Conservation (phyloP, 129 eudicot genomes). For the Centaurea solstitialis region DNA sequence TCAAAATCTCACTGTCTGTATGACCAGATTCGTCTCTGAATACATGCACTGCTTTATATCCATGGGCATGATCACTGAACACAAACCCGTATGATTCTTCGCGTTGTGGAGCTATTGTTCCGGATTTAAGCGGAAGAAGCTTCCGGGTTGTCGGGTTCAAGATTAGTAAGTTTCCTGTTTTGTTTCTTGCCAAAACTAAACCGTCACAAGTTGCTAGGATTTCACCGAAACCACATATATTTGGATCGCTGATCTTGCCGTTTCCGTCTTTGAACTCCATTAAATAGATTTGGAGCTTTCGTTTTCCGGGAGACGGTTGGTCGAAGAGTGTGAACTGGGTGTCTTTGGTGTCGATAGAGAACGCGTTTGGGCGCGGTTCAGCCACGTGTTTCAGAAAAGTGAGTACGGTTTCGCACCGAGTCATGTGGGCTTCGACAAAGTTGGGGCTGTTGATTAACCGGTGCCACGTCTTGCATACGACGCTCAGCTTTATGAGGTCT, state of each 20-base stretch:
- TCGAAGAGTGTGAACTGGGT: constrained; percentile 21
- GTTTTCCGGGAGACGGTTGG: constrained; percentile 10
- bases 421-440: constrained; percentile 33
- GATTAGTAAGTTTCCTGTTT: constrained; percentile 18
- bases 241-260: constrained; percentile 12
- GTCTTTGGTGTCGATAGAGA: constrained; percentile 19
- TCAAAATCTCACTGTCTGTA: constrained; percentile 35
- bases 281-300: constrained; percentile 17
- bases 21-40: constrained; percentile 29
- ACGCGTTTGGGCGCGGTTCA: constrained; percentile 19
- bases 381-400: constrained; percentile 26
- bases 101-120: constrained; percentile 25
- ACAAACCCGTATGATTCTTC: constrained; percentile 45
- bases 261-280: constrained; percentile 26
- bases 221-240: constrained; percentile 31
- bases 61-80: constrained; percentile 15
- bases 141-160: constrained; percentile 45
- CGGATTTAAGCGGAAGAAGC: constrained; percentile 30
- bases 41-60: constrained; percentile 35
- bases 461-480: constrained; percentile 41
- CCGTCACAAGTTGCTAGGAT: constrained; percentile 40
- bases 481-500: constrained; percentile 25
- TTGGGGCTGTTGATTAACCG: constrained; percentile 29
- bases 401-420: constrained; percentile 27
- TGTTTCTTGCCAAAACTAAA: constrained; percentile 33